Evolutionary conservation across 768 basidiomycete genomes (phyloP).

Genomic region (Mycena amicta): DNA sequence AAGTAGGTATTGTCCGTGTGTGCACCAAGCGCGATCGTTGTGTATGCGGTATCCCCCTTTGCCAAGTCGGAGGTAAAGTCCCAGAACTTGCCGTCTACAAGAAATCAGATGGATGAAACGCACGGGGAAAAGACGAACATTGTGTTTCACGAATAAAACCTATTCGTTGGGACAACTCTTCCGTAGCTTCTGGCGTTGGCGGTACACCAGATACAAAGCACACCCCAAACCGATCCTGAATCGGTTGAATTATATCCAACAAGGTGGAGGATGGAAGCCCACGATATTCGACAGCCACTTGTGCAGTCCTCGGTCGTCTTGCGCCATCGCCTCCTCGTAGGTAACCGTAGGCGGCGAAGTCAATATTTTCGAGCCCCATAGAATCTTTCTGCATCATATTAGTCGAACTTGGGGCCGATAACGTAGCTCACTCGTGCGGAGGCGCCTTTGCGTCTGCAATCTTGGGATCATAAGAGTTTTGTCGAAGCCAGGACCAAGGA

Average conservation of each 20-base stretch:
- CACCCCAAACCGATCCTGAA: slow-evolving; percentile 84
- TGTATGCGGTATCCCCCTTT: slow-evolving; percentile 94
- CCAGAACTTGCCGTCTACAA: slow-evolving; percentile 95
- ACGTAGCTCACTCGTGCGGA: slow-evolving; percentile 46
- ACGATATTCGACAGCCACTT: slow-evolving; percentile 85
- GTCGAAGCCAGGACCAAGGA: slow-evolving; percentile 83
- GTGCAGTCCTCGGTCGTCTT: slow-evolving; percentile 65
- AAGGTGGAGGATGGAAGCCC: slow-evolving; percentile 28
- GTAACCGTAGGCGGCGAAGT: slow-evolving; percentile 72
- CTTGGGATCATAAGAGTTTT: slow-evolving; percentile 81
- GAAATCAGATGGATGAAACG: slow-evolving; percentile 4
- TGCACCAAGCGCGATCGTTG: slow-evolving; percentile 80
- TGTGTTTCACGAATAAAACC: slow-evolving; percentile 88
- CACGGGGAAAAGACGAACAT: slow-evolving; percentile 29
- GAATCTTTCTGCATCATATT: slow-evolving; percentile 52
- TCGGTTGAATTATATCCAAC: background rate
- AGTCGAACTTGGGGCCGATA: background rate
- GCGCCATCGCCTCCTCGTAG: slow-evolving; percentile 74
- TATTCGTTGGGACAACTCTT: slow-evolving; percentile 73
- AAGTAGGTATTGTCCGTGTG: slow-evolving; percentile 76
- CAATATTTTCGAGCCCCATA: slow-evolving; percentile 83
- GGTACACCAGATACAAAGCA: slow-evolving; percentile 86
- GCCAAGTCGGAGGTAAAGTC: slow-evolving; percentile 92
- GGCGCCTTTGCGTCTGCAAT: slow-evolving; percentile 30
- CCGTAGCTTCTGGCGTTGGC: slow-evolving; percentile 79